phyloP scores from a whole-genome alignment of 2,329 filamentous ascomycete genomes.

The Aspergillus intermedius region DNA sequence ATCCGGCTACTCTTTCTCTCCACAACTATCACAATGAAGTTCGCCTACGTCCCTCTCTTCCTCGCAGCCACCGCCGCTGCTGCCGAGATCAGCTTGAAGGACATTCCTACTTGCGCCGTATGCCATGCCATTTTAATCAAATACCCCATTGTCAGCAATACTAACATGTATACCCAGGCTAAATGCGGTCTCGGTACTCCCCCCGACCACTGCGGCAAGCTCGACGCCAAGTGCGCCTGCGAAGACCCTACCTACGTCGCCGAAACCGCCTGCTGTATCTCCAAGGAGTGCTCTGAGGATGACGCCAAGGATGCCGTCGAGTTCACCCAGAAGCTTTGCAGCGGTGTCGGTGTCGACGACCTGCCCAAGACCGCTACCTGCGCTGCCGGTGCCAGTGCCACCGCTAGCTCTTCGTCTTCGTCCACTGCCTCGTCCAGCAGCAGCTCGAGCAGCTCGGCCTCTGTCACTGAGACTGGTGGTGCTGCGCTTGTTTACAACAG shows the following conservation, averaged over 20 bases:
- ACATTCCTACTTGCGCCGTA: constrained; percentile 52
- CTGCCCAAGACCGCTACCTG: constrained; percentile 29
- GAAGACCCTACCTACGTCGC: constrained; percentile 39
- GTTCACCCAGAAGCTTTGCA: constrained; percentile 34
- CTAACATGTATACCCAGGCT: constrained; percentile 18
- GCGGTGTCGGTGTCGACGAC: constrained; percentile 29
- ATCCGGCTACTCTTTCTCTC: background rate
- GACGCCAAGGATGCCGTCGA: constrained; percentile 16
- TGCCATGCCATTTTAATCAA: constrained; percentile 23
- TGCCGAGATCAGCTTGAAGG: constrained; percentile 32
- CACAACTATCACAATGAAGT: constrained; percentile 40
- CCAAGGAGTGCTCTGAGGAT: constrained; percentile 29
- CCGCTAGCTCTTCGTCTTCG: constrained; percentile 2
- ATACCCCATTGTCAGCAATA: constrained; percentile 11
- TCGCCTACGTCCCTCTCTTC: constrained; percentile 45
- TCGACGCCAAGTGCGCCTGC: constrained; percentile 48
- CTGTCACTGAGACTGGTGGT: constrained; percentile 16
- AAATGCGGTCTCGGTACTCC: constrained; percentile 38
- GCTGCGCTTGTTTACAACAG: constrained; percentile 17
- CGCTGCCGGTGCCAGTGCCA: constrained; percentile 9
- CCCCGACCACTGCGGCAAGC: constrained; percentile 29
- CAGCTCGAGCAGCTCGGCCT: constrained; percentile 15
- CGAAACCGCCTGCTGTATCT: constrained; percentile 47
- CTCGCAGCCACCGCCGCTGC: constrained; percentile 45
- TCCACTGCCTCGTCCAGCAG: constrained; percentile 6